A percentile compares a stretch with the other conserved stretches of the same genome.
These are phyloP conservation scores for Stachybotrys elegans DNA, from an alignment of 2,329 filamentous ascomycete species.

Conservation along the genomic window DNA sequence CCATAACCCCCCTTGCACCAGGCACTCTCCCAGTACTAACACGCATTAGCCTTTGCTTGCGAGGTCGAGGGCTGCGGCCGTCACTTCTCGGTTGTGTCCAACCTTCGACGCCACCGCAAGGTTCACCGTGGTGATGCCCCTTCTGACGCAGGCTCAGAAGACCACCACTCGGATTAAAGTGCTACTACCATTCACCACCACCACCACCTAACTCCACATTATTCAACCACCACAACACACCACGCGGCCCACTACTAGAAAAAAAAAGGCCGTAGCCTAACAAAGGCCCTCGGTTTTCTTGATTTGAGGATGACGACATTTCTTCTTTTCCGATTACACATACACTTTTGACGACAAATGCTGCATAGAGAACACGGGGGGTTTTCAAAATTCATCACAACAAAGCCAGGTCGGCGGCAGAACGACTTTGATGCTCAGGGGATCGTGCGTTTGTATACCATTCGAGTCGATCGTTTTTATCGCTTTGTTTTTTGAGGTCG, in stretches of 20 bases:
- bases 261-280: too few species aligned
- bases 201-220: too few species aligned
- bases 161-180: conserved; percentile 53
- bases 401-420: too few species aligned
- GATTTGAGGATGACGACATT: not conserved
- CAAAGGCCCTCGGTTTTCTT: too few species aligned
- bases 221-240: too few species aligned
- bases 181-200: too few species aligned
- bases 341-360: conserved; percentile 13
- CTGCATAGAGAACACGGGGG: conserved; percentile 21
- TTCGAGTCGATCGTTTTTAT: conserved; percentile 19
- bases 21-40: conserved; percentile 7
- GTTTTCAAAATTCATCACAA: not conserved
- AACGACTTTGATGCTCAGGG: too few species aligned
- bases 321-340: conserved; percentile 9
- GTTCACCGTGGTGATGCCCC: conserved; percentile 72
- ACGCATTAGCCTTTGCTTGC: conserved; percentile 72
- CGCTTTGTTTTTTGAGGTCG: not conserved
- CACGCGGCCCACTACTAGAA: too few species aligned
- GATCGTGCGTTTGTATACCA: conserved; percentile 22
- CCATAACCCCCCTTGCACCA: conserved; percentile 17
- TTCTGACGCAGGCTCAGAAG: conserved; percentile 59
- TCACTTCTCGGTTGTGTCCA: conserved; percentile 96
- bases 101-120: conserved; percentile 89
- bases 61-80: conserved; percentile 92